phyloP scores from a whole-genome alignment of 176 grass and related monocot species.

The Saccharum spontaneum region DNA sequence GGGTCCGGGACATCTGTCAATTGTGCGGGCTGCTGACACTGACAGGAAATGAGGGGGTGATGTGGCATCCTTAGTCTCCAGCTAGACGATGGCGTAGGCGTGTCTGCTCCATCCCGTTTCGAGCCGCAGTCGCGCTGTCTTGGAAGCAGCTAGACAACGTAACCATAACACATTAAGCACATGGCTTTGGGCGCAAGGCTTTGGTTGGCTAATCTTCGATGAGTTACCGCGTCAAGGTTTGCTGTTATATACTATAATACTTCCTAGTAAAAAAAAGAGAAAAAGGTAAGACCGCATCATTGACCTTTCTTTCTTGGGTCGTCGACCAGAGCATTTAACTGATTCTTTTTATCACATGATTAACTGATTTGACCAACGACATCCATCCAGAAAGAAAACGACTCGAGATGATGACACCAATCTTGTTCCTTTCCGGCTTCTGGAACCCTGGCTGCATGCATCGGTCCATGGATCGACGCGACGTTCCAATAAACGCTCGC shows the following conservation, averaged over 20 bases:
- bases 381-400: neutral
- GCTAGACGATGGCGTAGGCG: too few species aligned
- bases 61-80: too few species aligned
- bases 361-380: neutral
- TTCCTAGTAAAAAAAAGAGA: too few species aligned
- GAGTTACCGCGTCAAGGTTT: neutral
- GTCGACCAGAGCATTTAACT: neutral
- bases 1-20: too few species aligned
- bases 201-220: neutral
- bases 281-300: neutral
- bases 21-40: too few species aligned
- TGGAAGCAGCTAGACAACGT: neutral
- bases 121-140: neutral
- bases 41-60: too few species aligned
- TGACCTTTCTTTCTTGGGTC: neutral
- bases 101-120: neutral
- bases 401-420: neutral
- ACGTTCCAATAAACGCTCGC: neutral
- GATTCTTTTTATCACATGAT: neutral
- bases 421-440: too few species aligned
- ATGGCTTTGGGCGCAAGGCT: neutral
- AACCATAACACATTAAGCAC: neutral
- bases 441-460: too few species aligned
- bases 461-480: neutral
- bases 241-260: too few species aligned